Evolutionary conservation across 305 asterid species (phyloP).

Genomic region (Fraxinus baroniana): DNA sequence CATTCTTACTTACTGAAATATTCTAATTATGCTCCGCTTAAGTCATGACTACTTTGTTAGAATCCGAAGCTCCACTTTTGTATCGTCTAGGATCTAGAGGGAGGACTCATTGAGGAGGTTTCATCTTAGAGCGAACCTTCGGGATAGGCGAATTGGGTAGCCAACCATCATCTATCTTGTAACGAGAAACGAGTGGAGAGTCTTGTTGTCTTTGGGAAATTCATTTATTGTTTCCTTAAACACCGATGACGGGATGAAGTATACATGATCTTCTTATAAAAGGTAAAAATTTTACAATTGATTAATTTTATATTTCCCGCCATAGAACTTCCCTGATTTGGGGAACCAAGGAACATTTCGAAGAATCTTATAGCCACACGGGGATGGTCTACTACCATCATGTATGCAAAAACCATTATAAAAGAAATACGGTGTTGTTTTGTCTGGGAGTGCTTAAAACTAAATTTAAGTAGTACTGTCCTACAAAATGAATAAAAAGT

Average conservation of each 20-base stretch:
- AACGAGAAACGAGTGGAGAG: not conserved
- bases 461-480: no score
- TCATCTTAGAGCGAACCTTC: not conserved
- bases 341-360: not conserved
- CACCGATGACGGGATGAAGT: not conserved
- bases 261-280: not conserved
- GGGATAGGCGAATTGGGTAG: no score
- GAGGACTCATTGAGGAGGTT: not conserved
- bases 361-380: no score
- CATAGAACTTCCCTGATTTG: not conserved
- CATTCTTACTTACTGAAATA: no score
- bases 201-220: not conserved
- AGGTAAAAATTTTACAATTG: not conserved
- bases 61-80: not conserved
- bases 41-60: not conserved
- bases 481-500: no score
- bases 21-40: no score
- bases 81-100: not conserved
- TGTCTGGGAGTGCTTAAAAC: no score
- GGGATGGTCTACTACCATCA: no score
- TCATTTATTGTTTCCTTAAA: not conserved
- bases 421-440: no score
- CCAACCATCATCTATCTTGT: not conserved
- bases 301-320: no score
- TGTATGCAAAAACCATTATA: not conserved